These are phyloP conservation scores for Fusarium lyarnte DNA, from an alignment of 2,329 filamentous ascomycete genomes.

Conservation along the genomic window DNA sequence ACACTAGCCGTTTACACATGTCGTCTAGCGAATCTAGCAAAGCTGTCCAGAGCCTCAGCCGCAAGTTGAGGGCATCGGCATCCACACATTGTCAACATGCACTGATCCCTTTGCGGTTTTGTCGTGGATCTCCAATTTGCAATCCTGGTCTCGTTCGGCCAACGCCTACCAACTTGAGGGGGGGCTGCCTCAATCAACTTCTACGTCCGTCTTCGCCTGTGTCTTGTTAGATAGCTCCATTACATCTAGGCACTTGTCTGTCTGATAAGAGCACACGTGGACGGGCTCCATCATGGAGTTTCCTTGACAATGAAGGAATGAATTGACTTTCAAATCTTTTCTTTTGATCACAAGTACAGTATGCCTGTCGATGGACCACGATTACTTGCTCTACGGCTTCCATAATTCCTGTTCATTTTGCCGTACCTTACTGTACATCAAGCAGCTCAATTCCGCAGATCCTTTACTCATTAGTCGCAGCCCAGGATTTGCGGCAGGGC, in stretches of 20 bases:
- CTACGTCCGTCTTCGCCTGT: neutral
- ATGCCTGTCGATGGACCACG: neutral
- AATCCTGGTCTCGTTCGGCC: conserved; percentile 1
- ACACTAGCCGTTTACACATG: conserved; percentile 34
- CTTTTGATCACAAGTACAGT: neutral
- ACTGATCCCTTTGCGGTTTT: conserved; percentile 18
- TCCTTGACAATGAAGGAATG: conserved; percentile 1
- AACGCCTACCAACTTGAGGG: neutral
- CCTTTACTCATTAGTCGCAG: neutral
- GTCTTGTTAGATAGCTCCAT: neutral
- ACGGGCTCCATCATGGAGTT: conserved; percentile 1
- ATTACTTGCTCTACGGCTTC: neutral
- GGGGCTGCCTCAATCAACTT: neutral
- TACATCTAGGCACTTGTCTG: neutral
- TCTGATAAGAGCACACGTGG: neutral
- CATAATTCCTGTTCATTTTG: neutral
- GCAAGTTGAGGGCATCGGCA: conserved; percentile 9
- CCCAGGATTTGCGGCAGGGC: conserved; percentile 15
- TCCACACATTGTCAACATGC: conserved; percentile 22
- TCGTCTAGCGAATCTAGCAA: neutral
- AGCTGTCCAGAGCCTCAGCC: conserved; percentile 18
- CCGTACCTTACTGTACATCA: neutral
- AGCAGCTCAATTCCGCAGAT: conserved; percentile 24
- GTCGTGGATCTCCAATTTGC: conserved; percentile 22
- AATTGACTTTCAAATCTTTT: conserved; percentile 6